Evolutionary conservation across 2,329 filamentous ascomycete species (phyloP).

Genomic region (Colletotrichum sp.): DNA sequence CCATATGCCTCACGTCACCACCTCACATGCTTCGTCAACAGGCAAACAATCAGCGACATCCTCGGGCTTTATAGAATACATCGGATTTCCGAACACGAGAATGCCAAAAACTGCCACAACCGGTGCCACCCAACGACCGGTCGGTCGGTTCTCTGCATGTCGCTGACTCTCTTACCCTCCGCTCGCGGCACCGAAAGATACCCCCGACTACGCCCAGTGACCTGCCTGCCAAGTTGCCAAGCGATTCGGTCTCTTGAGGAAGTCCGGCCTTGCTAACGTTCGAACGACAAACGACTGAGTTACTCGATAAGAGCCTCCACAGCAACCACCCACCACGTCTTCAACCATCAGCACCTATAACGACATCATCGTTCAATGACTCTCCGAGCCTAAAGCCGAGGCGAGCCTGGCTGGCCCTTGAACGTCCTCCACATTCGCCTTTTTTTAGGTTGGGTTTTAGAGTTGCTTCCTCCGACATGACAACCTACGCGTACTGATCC

Average conservation of each 20-base stretch:
- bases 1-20: not conserved
- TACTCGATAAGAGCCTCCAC: not conserved
- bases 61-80: not conserved
- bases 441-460: not conserved
- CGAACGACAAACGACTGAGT: not conserved
- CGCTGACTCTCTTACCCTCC: not conserved
- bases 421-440: not conserved
- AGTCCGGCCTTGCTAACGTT: not conserved
- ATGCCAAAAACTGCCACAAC: not conserved
- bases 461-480: constrained; percentile 11
- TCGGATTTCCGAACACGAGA: not conserved
- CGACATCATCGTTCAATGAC: not conserved
- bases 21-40: not conserved
- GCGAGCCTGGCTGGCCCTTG: not conserved
- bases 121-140: not conserved
- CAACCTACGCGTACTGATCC: constrained; percentile 8
- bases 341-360: not conserved
- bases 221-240: not conserved
- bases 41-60: not conserved
- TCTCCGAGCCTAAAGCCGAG: not conserved
- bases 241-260: not conserved
- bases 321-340: not conserved
- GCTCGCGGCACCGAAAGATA: not conserved
- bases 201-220: not conserved
- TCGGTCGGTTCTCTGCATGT: not conserved